Evolutionary conservation across 2,329 filamentous ascomycete species (phyloP), one percentile per base, ranked within the genome.

Genomic region (Lachnellula hyalina): DNA sequence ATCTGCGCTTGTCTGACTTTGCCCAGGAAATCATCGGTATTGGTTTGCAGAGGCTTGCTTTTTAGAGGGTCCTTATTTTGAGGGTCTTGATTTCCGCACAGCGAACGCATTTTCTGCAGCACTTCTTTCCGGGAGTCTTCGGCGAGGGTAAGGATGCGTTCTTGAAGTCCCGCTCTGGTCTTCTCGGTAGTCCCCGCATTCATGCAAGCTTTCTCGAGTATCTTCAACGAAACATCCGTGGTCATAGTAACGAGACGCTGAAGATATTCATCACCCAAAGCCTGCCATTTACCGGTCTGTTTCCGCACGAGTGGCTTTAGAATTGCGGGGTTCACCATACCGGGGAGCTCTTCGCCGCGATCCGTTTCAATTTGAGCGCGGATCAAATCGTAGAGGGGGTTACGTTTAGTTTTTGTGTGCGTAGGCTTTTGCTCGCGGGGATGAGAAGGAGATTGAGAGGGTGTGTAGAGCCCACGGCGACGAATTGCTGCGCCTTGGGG

Each of bases 241-340:
- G 68, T 59, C 1, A 59, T 38, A 0, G 42, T 4, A 0, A 62
- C 53, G 1, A 73, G 58, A 1, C 17, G 35, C 0, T 53, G 2
- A 0, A 73, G 57, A 28, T 73, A 67, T 0, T 45, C 2, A 3
- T 56, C 35, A 0, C 68, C 64, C 1, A 73, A 59, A 0, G 9
- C 25, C 0, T 59, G 42, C 72, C 71, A 74, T n/a, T 66, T 65
- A 4, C 56, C 46, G 0, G 71, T 70, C 46, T 73, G 71, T 23
- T 59, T 57, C 21, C 55, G 59, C 45, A 68, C 72, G 5, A 74
- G 62, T 0, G 59, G 59, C 2, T 59, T 61, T 17, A 71, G 63
- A 1, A 72, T 62, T 0, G 66, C 60, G 0, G 70, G 68, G 46
- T 73, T 71, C 12, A 69, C 42, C 7, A 73, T 57, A 0, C 70